Percentiles rank a stretch among this genome's conserved stretches.
Evolutionary conservation across 306 rosid species (phyloP).

Genomic region (Casuarina glauca): DNA sequence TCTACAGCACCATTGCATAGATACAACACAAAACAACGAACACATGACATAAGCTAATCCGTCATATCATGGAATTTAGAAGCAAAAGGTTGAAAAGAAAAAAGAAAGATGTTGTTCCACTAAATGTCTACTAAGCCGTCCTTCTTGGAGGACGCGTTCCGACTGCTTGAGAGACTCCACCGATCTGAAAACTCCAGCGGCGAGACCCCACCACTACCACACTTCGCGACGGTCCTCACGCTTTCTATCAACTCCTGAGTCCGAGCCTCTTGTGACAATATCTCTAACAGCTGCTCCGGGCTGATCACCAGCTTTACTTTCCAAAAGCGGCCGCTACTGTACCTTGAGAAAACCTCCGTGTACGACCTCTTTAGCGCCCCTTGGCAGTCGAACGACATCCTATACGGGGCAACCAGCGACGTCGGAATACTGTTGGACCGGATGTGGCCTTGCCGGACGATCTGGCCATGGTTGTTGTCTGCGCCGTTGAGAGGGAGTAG

Average conservation of each 20-base stretch:
- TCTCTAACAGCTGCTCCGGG: conserved; percentile 64
- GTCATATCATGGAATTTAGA: neutral
- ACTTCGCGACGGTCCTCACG: conserved; percentile 77
- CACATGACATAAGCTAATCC: neutral
- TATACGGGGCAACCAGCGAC: conserved; percentile 45
- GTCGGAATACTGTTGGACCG: conserved; percentile 65
- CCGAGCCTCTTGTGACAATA: conserved; percentile 63
- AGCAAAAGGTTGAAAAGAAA: neutral
- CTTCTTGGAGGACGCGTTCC: conserved; percentile 55
- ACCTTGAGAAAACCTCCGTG: conserved; percentile 45
- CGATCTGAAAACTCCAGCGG: conserved; percentile 61
- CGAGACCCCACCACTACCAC: conserved; percentile 44
- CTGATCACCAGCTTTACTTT: conserved; percentile 79
- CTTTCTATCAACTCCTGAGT: conserved; percentile 76
- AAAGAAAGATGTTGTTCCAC: neutral
- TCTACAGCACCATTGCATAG: neutral
- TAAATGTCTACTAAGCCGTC: conserved; percentile 44
- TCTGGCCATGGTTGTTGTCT: neutral
- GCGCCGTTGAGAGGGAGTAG: conserved; percentile 54
- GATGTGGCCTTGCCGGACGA: conserved; percentile 63
- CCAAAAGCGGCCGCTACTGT: conserved; percentile 56
- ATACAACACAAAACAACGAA: neutral
- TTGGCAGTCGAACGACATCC: conserved; percentile 68
- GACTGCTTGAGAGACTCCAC: conserved; percentile 66
- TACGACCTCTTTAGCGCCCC: conserved; percentile 57